phyloP scores from a whole-genome alignment of 345 rosid genomes.

The Eucalyptus erythrocorys region DNA sequence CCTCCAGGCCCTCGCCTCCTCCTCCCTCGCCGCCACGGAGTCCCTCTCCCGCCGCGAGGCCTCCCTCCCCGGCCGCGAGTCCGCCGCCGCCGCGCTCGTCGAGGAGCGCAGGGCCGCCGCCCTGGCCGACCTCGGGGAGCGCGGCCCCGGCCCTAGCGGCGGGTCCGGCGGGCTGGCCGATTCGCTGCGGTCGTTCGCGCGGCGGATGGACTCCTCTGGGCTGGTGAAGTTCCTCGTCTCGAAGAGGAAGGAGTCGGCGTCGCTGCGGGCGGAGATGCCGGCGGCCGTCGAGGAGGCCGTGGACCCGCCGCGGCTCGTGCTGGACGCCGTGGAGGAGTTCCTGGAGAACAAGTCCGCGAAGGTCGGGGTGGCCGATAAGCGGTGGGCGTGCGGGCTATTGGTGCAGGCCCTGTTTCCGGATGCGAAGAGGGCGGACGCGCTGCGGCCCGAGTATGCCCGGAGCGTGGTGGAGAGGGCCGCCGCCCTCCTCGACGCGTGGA shows the following conservation, averaged over 20 bases:
- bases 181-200: conserved; percentile 12
- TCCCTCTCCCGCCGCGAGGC: conserved; percentile 18
- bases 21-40: conserved; percentile 7
- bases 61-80: conserved; percentile 30
- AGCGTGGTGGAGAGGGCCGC: conserved; percentile 24
- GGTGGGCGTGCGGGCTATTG: conserved; percentile 49
- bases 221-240: conserved; percentile 19
- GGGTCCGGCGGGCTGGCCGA: conserved; percentile 2
- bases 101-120: conserved; percentile 17
- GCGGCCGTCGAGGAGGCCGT: conserved; percentile 28
- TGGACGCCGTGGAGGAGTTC: conserved; percentile 48
- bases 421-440: background rate
- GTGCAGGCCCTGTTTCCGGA: conserved; percentile 44
- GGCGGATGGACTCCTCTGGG: conserved; percentile 32
- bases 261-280: conserved; percentile 29
- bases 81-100: conserved; percentile 13
- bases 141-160: background rate
- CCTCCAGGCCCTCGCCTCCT: conserved; percentile 21
- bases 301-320: conserved; percentile 32
- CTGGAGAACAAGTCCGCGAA: conserved; percentile 14
- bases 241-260: conserved; percentile 35
- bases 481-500: conserved; percentile 26
- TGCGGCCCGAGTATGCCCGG: conserved; percentile 12
- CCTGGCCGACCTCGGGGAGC: conserved; percentile 14
- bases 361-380: conserved; percentile 39